Evolutionary conservation across 2,329 filamentous ascomycete species (phyloP).

Genomic region (Hypocrella siamensis): DNA sequence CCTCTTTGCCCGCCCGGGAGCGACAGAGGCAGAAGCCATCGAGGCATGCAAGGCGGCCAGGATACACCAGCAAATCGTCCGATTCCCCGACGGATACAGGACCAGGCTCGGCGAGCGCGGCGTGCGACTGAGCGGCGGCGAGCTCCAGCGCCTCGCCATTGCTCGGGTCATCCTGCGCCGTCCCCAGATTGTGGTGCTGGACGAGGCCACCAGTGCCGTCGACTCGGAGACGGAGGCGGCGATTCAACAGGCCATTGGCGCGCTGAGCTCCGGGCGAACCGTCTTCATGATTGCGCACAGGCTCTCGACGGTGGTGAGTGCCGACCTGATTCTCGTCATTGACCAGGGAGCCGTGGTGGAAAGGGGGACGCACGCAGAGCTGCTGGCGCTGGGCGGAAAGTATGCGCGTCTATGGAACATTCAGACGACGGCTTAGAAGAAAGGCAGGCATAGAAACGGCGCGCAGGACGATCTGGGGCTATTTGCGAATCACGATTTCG

Average conservation of each 20-base stretch:
- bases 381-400: conserved; percentile 29
- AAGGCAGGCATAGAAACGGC: neutral
- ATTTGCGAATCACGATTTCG: neutral
- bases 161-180: conserved; percentile 19
- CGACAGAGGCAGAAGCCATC: conserved; percentile 42
- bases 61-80: conserved; percentile 48
- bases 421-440: conserved; percentile 13
- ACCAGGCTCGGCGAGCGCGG: conserved; percentile 32
- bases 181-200: conserved; percentile 19
- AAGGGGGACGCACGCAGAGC: conserved; percentile 30
- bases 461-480: too few species aligned
- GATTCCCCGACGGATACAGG: conserved; percentile 36
- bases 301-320: conserved; percentile 22
- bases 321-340: conserved; percentile 37
- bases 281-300: conserved; percentile 35
- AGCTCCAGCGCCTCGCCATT: conserved; percentile 32
- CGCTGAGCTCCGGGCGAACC: conserved; percentile 29
- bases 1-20: conserved; percentile 44
- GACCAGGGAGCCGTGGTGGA: conserved; percentile 34
- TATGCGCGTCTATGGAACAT: conserved; percentile 37
- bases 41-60: conserved; percentile 45
- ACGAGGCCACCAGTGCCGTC: conserved; percentile 35
- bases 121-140: conserved; percentile 32
- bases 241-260: conserved; percentile 29
- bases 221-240: conserved; percentile 26